Base-by-base conservation (phyloP, 192 early-diverging fungal genomes). In the Kappamyces sp. region DNA sequence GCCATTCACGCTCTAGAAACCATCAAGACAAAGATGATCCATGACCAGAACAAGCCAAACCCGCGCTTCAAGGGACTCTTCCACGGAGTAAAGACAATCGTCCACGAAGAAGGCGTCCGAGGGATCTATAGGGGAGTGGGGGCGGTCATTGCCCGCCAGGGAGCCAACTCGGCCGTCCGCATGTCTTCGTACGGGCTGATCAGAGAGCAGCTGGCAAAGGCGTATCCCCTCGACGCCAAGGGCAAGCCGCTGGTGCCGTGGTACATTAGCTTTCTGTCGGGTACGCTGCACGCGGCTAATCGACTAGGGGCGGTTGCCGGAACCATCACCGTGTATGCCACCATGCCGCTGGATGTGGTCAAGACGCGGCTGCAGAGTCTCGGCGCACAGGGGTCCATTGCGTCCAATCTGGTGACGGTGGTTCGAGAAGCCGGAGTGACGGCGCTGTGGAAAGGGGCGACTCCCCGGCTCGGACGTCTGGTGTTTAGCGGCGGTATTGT, bases 1-100 rank as follows among this genome's bases (percentile, higher is more conserved):
- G 34, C 11, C 6, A 37, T 37, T 9, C 5, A 6, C n/a, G 71
- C 76, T 12, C 85, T 89, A 14, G 96, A 98, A 71, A 91, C 92
- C 2, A 91, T 98, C 70, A 99, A 96, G 86, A 98, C 94, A 4
- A 94, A 95, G 63, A 64, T 98, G 34, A 98, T 98, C 59, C 89
- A 93, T 57, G 94, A 98, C 70, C 80, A 82, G 64, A 92, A 88
- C 65, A 69, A 66, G 36, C 57, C 80, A 0, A 73, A 75, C 4
- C 91, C 89, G 7, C 69, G 78, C 48, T 98, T 89, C 72, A 70
- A 75, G 4, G 93, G 95, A 3, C 74, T 91, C 4, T 65, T 84
- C 0, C 89, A 96, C 60, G 93, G 91, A 64, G 72, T 41, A 22
- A 61, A 53, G 1, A 64, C 66, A 1, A 88, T 91, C 37, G 62